Base-by-base conservation (phyloP, 176 grass and related monocot species). In the sorghum (Sorghum bicolor) region DNA sequence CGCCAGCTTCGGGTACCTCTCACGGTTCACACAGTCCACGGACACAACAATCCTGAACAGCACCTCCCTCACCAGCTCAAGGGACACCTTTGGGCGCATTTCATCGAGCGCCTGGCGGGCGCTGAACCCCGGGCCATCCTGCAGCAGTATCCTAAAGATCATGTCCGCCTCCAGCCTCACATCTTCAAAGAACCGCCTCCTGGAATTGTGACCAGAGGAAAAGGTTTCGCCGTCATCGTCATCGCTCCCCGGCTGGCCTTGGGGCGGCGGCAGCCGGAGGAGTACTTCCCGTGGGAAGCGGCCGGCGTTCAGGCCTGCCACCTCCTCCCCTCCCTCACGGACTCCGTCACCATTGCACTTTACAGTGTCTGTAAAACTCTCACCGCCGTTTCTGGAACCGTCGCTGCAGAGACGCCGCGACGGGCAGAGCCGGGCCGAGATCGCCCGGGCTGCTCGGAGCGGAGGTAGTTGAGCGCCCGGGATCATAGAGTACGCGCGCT, bases 111-210 rank as follows among this genome's bases (percentile, higher is more conserved):
- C 89, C 76, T 82, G 73, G 34, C 65, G 87, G 45, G 89, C 85
- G 22, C 83, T 91, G 67, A 92, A 98, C 11, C 92, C 96, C 12
- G 87, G 96, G 8, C 96, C 96, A 26, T 98, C 96, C 86, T 98
- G 96, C 64, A 86, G 85, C 44, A 98, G 80, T 13, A 93, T 88
- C 88, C 73, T 82, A 44, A 95, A 84, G 29, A 98, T 76, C 85
- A 67, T 82, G 25, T 92, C 85, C 7, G 89, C 87, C 57, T 93
- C 26, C 40, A 72, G 31, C 31, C 67, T 90, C 67, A 83, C 15
- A 48, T 80, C 89, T 60, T 80, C 66, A 20, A 60, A 70, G 69
- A 45, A 79, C 64, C 62, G 79, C 78, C 86, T 71, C 70, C 67
- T 62, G 19, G 52, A 33, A 52, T 48, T 52, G 30, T 5, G 15